Conservation (phyloP, 441 rosid species). For the Melastoma candidum region DNA sequence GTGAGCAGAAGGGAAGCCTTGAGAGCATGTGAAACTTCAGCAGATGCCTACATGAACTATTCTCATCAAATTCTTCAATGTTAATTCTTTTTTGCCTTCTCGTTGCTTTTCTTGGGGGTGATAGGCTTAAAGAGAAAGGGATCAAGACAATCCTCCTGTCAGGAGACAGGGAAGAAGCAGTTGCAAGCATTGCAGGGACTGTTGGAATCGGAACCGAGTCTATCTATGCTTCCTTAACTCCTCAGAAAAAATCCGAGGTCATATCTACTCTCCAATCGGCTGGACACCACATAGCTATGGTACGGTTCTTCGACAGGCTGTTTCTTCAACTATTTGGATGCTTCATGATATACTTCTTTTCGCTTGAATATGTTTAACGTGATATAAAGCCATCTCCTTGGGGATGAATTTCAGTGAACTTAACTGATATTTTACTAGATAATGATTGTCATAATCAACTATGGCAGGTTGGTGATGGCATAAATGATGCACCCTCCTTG, state of each 20-base stretch:
- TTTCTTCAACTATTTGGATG: no score
- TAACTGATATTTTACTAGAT: no score
- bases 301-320: constrained; percentile 15
- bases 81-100: not conserved
- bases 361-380: no score
- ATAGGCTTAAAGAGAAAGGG: constrained; percentile 72
- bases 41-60: no score
- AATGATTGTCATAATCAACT: no score
- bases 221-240: constrained; percentile 64
- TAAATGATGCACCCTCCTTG: constrained; percentile 94
- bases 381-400: no score
- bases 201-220: constrained; percentile 61
- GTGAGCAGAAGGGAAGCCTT: no score
- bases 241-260: constrained; percentile 59
- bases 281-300: constrained; percentile 88
- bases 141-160: constrained; percentile 75
- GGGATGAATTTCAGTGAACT: no score
- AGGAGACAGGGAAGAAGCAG: constrained; percentile 98
- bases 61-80: not conserved
- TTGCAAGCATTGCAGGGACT: constrained; percentile 60
- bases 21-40: no score
- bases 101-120: constrained; percentile 1
- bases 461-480: constrained; percentile 84
- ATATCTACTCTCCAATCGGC: constrained; percentile 68
- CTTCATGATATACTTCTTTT: no score